Percentiles rank a stretch among this genome's conserved stretches.
These are phyloP conservation scores for Penicillium simplicissimum DNA, from an alignment of 495 filamentous ascomycete species.

Conservation along the genomic window DNA sequence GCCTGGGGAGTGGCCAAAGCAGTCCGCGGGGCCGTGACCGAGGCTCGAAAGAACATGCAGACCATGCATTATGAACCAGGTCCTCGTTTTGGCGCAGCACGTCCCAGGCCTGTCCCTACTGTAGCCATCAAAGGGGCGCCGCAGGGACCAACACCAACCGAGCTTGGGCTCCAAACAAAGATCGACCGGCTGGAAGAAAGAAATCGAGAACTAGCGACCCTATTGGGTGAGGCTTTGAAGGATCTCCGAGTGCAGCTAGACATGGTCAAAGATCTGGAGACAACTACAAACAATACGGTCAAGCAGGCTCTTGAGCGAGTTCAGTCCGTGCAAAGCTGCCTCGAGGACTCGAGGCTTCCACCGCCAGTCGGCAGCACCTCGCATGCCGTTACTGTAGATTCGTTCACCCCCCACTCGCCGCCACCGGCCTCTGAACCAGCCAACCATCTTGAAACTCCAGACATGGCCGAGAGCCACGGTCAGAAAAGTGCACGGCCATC, in stretches of 20 bases:
- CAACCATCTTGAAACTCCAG: not conserved
- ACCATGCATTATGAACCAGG: conserved; percentile 54
- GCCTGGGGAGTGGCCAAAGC: conserved; percentile 87
- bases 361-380: conserved; percentile 29
- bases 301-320: conserved; percentile 65
- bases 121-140: not conserved
- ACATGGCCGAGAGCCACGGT: conserved; percentile 7
- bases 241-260: conserved; percentile 56
- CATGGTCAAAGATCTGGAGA: conserved; percentile 55
- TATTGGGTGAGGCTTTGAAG: conserved; percentile 69
- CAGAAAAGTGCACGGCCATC: conserved; percentile 7
- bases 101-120: conserved; percentile 8
- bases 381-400: conserved; percentile 9
- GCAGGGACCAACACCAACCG: conserved; percentile 16
- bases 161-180: conserved; percentile 32
- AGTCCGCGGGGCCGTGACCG: conserved; percentile 83
- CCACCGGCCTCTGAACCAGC: conserved; percentile 10
- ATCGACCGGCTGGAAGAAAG: conserved; percentile 61
- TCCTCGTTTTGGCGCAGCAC: conserved; percentile 14
- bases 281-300: conserved; percentile 19
- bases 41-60: conserved; percentile 74
- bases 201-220: conserved; percentile 69
- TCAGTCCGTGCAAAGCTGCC: conserved; percentile 74
- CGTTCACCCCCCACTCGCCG: conserved; percentile 14
- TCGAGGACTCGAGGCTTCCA: conserved; percentile 65